Percentiles rank a stretch among this genome's conserved stretches.
phyloP scores from a whole-genome alignment of 257 asterid genomes.

The Craterostigma plantagineum region DNA sequence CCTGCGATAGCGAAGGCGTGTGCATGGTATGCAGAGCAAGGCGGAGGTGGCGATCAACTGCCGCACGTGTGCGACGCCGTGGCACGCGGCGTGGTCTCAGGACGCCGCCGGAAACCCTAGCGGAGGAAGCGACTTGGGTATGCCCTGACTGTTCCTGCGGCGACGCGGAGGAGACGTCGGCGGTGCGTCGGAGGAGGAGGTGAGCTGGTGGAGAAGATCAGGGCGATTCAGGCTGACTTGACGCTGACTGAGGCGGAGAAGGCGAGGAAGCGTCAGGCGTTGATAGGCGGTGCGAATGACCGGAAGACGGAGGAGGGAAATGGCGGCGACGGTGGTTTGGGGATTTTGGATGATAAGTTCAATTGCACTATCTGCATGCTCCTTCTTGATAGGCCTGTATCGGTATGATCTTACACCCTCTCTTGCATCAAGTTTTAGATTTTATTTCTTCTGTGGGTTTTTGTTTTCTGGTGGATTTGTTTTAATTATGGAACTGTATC shows the following conservation, averaged over 20 bases:
- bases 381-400: slow-evolving; percentile 75
- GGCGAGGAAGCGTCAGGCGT: slow-evolving; percentile 42
- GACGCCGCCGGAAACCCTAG: slow-evolving; percentile 17
- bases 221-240: slow-evolving; percentile 43
- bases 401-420: slow-evolving; percentile 22
- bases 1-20: slow-evolving; percentile 47
- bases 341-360: slow-evolving; percentile 36
- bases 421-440: slow-evolving; percentile 4
- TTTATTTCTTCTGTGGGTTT: background rate
- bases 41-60: slow-evolving; percentile 32
- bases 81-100: slow-evolving; percentile 62
- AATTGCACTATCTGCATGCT: slow-evolving; percentile 62
- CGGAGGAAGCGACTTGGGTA: slow-evolving; percentile 16
- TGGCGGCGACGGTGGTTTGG: slow-evolving; percentile 23
- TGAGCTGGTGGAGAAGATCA: slow-evolving; percentile 35
- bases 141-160: slow-evolving; percentile 75
- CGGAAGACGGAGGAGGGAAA: slow-evolving; percentile 1
- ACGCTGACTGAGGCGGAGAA: slow-evolving; percentile 48
- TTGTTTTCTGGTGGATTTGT: too few relatives aligned
- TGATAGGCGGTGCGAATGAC: slow-evolving; percentile 23
- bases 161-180: slow-evolving; percentile 38
- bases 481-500: too few relatives aligned
- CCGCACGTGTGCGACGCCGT: slow-evolving; percentile 55
- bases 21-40: slow-evolving; percentile 52
- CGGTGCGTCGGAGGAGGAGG: slow-evolving; percentile 20